These are phyloP conservation scores for Gloeopeniophorella convolvens DNA, from an alignment of 768 basidiomycete species.

Conservation along the genomic window DNA sequence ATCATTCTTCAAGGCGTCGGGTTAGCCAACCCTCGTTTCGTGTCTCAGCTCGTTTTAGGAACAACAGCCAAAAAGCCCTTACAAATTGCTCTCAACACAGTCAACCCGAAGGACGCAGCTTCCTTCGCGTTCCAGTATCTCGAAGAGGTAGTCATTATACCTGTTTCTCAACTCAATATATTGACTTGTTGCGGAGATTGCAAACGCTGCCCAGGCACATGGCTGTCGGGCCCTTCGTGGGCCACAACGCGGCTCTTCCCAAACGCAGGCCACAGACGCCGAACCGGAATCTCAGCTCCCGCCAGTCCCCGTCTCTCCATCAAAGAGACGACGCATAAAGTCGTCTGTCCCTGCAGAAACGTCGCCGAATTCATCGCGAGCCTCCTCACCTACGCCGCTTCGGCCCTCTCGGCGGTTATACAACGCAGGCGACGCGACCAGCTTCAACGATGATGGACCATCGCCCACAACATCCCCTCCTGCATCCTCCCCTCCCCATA, in stretches of 20 bases:
- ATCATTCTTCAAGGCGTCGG: too few species aligned
- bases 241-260: too few species aligned
- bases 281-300: neutral
- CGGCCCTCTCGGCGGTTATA: too few species aligned
- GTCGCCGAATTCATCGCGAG: neutral
- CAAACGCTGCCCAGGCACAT: conserved; percentile 1
- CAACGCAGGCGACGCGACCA: too few species aligned
- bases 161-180: too few species aligned
- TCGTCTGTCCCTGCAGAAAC: neutral
- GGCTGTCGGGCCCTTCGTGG: conserved; percentile 1
- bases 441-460: too few species aligned
- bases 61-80: conserved; percentile 11
- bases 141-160: too few species aligned
- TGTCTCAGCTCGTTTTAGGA: conserved; percentile 9
- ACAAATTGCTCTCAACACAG: conserved; percentile 1
- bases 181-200: too few species aligned
- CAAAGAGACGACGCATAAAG: conserved; percentile 2
- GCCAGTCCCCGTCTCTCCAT: neutral
- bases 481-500: neutral
- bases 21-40: neutral
- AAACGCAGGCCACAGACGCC: neutral
- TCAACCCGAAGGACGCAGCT: conserved; percentile 1
- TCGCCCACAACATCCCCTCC: neutral
- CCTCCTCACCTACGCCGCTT: neutral
- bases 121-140: conserved; percentile 9